Conservation (phyloP, 176 grass and related monocot genomes). For the Alopecurus myosuroides region DNA sequence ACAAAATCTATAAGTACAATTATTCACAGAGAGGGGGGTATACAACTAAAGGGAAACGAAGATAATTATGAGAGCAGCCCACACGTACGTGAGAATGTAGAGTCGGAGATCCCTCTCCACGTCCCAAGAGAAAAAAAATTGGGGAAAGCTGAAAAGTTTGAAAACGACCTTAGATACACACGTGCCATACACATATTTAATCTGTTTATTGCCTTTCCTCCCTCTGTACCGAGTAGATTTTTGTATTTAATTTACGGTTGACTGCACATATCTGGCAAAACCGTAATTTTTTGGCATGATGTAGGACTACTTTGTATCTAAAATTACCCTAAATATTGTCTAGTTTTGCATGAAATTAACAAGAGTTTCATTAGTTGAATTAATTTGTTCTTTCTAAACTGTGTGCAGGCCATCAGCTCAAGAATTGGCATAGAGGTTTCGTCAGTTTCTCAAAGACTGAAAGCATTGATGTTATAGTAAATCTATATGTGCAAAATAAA, state of each 20-base stretch:
- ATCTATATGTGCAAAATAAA: background rate
- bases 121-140: no score
- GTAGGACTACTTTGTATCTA: background rate
- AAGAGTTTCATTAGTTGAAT: background rate
- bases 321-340: background rate
- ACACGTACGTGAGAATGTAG: background rate
- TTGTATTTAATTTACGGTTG: background rate
- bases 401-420: conserved; percentile 52
- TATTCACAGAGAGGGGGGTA: no score
- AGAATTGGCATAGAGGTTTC: conserved; percentile 72
- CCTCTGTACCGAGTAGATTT: background rate
- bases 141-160: background rate
- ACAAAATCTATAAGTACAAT: no score
- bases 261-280: no score
- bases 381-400: background rate
- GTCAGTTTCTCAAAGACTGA: conserved; percentile 52
- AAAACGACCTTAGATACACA: background rate
- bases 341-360: background rate
- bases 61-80: background rate
- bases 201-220: background rate
- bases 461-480: conserved; percentile 19
- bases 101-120: background rate
- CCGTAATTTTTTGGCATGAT: background rate
- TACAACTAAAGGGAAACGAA: background rate
- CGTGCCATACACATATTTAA: background rate